Conservation (phyloP, 805 yeast species). For the Suhomyces prunicola region DNA sequence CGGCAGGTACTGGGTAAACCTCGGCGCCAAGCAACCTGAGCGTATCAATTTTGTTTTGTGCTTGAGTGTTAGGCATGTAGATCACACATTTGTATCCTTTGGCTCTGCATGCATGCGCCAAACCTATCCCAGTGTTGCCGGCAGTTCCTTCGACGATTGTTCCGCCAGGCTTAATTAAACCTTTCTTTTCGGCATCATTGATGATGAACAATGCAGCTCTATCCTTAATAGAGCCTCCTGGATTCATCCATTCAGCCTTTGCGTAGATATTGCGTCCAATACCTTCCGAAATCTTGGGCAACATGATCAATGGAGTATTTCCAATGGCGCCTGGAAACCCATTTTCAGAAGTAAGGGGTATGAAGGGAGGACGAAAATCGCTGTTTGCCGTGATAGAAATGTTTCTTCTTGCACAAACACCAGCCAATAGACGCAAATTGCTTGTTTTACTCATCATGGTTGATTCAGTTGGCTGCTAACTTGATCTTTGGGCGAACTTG, state of each 20-base stretch:
- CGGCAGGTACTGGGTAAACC: conserved; percentile 86
- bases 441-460: background rate
- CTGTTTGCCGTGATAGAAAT: conserved; percentile 9
- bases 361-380: conserved; percentile 41
- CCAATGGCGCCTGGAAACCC: conserved; percentile 87
- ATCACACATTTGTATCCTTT: conserved; percentile 82
- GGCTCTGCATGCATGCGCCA: conserved; percentile 76
- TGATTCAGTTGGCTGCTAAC: background rate
- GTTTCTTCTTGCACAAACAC: background rate
- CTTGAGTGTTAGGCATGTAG: conserved; percentile 89
- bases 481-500: background rate
- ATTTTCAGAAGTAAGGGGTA: conserved; percentile 60
- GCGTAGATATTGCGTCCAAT: conserved; percentile 76
- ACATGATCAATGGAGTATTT: conserved; percentile 79
- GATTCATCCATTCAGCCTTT: conserved; percentile 90
- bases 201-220: conserved; percentile 80
- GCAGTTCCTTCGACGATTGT: conserved; percentile 93
- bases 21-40: conserved; percentile 78
- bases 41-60: conserved; percentile 74
- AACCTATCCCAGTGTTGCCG: conserved; percentile 93
- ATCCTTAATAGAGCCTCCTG: conserved; percentile 91
- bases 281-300: conserved; percentile 53
- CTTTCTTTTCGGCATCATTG: conserved; percentile 72
- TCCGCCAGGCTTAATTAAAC: conserved; percentile 68
- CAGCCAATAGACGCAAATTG: background rate